Evolutionary conservation across 805 yeast species (phyloP), one percentile per base, ranked within the genome.

Genomic region (Wickerhamiella slavikovae): DNA sequence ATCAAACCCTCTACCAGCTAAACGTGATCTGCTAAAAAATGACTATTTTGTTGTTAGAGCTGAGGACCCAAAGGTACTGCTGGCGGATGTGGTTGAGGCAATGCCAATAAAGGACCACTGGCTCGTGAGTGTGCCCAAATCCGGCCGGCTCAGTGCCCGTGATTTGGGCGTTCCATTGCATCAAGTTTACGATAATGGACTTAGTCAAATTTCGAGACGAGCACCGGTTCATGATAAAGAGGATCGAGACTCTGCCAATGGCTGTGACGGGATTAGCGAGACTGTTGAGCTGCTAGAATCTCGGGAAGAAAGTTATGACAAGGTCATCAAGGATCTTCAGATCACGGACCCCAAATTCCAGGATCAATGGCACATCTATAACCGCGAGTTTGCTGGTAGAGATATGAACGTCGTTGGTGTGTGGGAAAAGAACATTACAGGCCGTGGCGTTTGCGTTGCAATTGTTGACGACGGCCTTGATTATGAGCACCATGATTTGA

Each of bases 391-490:
- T 39, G 78, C 76, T 1, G 91, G 92, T 0, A 62, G 79, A 43
- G 96, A 85, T 49, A 69, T 89, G 30, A 85, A 89, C 43, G 85
- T 82, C 10, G 52, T 77, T 1, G 82, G 77, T 0, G 69, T 80
- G 9, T 89, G 98, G 98, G 56, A 60, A 18, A 68, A 69, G 34
- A 76, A 74, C 28, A 67, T 75, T 33, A 74, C 89, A 1, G 98
- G 98, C 1, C 51, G 60, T 22, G 85, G 89, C 4, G 61, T 79
- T 4, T 79, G 77, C 1, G 73, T 83, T 1, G 94, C 95, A 2
- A 64, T 89, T 23, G 75, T 89, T 0, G 98, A 89, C 51, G 98
- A 89, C 52, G 98, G 98, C 1, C 51, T 89, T 17, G 98, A 89
- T 53, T 71, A 65, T 46, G 77, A 75, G 31, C 69, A 71, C 43